phyloP scores from a whole-genome alignment of 208 protist genomes.

The Leishmania gerbilli region DNA sequence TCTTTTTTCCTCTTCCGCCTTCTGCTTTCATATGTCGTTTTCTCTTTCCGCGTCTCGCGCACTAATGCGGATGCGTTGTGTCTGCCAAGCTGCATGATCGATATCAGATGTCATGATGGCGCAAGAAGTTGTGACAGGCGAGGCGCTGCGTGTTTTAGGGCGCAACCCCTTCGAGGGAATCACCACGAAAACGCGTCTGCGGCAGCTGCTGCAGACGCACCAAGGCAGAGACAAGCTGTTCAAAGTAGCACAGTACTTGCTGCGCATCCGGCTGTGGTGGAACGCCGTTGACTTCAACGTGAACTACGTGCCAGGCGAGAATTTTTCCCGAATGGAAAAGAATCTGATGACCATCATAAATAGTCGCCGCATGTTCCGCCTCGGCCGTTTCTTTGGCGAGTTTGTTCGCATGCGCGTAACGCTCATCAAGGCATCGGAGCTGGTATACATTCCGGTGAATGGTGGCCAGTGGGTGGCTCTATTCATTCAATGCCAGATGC shows the following conservation, averaged over 20 bases:
- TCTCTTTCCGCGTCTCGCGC: neutral
- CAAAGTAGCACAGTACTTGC: slow-evolving; percentile 89
- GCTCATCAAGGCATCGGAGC: slow-evolving; percentile 86
- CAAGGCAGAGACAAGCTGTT: slow-evolving; percentile 91
- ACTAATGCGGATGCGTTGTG: neutral
- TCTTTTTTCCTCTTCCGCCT: neutral
- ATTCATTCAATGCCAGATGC: slow-evolving; percentile 93
- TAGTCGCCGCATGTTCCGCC: slow-evolving; percentile 83
- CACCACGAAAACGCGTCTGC: slow-evolving; percentile 81
- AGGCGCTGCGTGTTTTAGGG: slow-evolving; percentile 80
- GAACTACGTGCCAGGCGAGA: slow-evolving; percentile 75
- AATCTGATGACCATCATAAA: slow-evolving; percentile 93
- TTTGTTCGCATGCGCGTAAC: slow-evolving; percentile 90
- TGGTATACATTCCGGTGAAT: slow-evolving; percentile 84
- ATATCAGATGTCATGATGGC: slow-evolving; percentile 18
- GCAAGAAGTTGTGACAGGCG: slow-evolving; percentile 36
- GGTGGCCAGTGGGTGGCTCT: slow-evolving; percentile 80
- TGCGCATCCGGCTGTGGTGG: slow-evolving; percentile 84
- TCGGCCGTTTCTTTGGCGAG: slow-evolving; percentile 89
- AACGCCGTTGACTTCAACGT: slow-evolving; percentile 74
- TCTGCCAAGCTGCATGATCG: neutral
- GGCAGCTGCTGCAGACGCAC: slow-evolving; percentile 90
- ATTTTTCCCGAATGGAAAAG: slow-evolving; percentile 77
- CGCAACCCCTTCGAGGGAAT: slow-evolving; percentile 87
- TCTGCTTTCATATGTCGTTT: slow-evolving; percentile 1